Percentiles rank a stretch among this genome's conserved stretches.
These are phyloP conservation scores for Tetrapisispora taiwanensis DNA, from an alignment of 805 yeast genomes.

Conservation along the genomic window DNA sequence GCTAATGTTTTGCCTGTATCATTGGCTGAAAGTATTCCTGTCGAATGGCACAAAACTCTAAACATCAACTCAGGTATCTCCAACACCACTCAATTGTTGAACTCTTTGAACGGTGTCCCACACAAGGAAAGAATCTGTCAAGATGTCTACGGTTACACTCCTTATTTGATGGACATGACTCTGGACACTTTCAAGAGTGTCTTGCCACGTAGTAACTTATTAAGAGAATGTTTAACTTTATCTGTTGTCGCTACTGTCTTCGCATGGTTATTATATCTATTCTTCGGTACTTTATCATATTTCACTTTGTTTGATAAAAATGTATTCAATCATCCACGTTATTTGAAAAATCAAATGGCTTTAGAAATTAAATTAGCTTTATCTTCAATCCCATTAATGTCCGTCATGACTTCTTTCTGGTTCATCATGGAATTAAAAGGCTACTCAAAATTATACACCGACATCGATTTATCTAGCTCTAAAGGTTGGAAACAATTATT, in stretches of 20 bases:
- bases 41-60: constrained; percentile 14
- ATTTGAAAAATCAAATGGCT: constrained; percentile 83
- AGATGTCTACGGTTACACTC: constrained; percentile 52
- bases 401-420: constrained; percentile 79
- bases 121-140: constrained; percentile 13
- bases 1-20: constrained; percentile 57
- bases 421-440: constrained; percentile 78
- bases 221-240: constrained; percentile 63
- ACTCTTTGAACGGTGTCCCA: constrained; percentile 10
- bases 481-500: constrained; percentile 61
- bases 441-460: constrained; percentile 65
- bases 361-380: constrained; percentile 73
- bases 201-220: constrained; percentile 57
- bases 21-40: constrained; percentile 31
- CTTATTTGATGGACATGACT: constrained; percentile 48
- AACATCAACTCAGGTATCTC: constrained; percentile 17
- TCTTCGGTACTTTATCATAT: constrained; percentile 70
- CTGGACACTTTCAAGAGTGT: constrained; percentile 54
- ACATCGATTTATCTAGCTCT: constrained; percentile 38
- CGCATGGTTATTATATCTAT: constrained; percentile 76
- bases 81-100: constrained; percentile 18
- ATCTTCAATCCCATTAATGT: constrained; percentile 84
- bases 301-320: constrained; percentile 72
- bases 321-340: constrained; percentile 91
- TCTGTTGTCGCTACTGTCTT: constrained; percentile 64